These are phyloP conservation scores for Neofusicoccum kwambonambiense DNA, from an alignment of 2,329 filamentous ascomycete species.

Conservation along the genomic window DNA sequence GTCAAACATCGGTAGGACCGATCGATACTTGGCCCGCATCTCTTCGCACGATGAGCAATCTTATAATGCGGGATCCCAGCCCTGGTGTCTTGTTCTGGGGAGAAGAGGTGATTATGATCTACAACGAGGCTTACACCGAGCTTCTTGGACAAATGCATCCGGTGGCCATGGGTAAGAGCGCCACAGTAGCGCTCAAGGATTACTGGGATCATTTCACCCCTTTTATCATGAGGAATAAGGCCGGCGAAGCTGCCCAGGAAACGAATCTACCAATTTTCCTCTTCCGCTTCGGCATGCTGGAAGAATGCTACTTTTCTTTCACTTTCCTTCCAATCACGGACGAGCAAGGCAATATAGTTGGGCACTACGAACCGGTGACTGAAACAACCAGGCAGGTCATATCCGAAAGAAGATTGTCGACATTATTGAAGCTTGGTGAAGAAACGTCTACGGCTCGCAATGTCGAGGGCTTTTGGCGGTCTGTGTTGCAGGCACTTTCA, in stretches of 20 bases:
- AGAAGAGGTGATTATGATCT: conserved; percentile 35
- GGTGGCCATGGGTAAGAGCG: conserved; percentile 55
- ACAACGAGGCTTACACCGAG: conserved; percentile 38
- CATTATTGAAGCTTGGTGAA: conserved; percentile 10
- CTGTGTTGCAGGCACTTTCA: conserved; percentile 64
- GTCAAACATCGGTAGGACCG: conserved; percentile 47
- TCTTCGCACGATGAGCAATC: conserved; percentile 43
- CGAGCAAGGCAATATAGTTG: conserved; percentile 65
- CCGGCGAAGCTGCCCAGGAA: conserved; percentile 27
- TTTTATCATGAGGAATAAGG: conserved; percentile 26
- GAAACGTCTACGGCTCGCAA: conserved; percentile 65
- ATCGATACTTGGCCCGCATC: conserved; percentile 49
- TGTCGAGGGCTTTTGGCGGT: conserved; percentile 67
- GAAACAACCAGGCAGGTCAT: conserved; percentile 69
- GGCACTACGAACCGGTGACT: conserved; percentile 72
- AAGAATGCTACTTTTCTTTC: conserved; percentile 80
- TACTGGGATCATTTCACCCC: conserved; percentile 49
- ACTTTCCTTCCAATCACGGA: conserved; percentile 72
- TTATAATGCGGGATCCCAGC: conserved; percentile 32
- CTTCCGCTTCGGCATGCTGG: conserved; percentile 63
- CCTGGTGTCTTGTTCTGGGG: conserved; percentile 45
- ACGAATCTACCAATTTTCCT: conserved; percentile 74
- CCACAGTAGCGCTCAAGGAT: conserved; percentile 67
- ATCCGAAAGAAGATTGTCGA: conserved; percentile 31
- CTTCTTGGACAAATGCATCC: conserved; percentile 44